Evolutionary conservation across 2,329 filamentous ascomycete species (phyloP), one percentile per base, ranked within the genome.

Genomic region (Stenocarpella maydis): DNA sequence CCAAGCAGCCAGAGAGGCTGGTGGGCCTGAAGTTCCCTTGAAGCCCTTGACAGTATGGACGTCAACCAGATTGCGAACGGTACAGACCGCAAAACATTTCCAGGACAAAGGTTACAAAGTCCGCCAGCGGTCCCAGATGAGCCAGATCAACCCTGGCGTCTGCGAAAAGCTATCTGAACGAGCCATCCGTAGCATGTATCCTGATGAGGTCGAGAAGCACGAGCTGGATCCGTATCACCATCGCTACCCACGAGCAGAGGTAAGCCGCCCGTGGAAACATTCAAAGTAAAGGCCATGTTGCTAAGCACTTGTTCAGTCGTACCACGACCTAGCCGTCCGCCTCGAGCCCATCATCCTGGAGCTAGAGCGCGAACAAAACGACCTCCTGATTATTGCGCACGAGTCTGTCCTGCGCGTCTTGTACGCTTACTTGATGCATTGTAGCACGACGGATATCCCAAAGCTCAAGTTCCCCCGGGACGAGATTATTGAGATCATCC

Each of bases 401-500:
- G 96, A 99, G 80, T 97, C 94, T 64, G 96, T 99, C n/a, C 87
- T 99, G 55, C 92, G 96, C 52, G 96, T 99, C 28, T 87, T 99
- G 4, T 99, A 99, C 78, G 95, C 95, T 28, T 99, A 99, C 80
- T 86, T 99, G 47, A 99, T 99, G 96, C 96, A 97, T 75, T 98
- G 96, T 82, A 96, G 95, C 78, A 95, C 97, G 10, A 92, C 92
- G 80, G 94, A 97, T 77, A 99, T 99, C 72, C 96, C 96, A 4
- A 92, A 91, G 74, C 88, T 99, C 71, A 92, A 94, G 74, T 99
- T 99, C 76, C 96, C 96, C 4, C 92, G 96, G 52, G 92, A 99
- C 77, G 94, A 99, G 79, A 98, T 99, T 77, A 97, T 99, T 74
- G 96, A 99, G 85, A 98, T 99, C 78, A 97, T 98, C 70, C 97